Conservation (phyloP, 768 basidiomycete genomes). For the Mycena indigotica region DNA sequence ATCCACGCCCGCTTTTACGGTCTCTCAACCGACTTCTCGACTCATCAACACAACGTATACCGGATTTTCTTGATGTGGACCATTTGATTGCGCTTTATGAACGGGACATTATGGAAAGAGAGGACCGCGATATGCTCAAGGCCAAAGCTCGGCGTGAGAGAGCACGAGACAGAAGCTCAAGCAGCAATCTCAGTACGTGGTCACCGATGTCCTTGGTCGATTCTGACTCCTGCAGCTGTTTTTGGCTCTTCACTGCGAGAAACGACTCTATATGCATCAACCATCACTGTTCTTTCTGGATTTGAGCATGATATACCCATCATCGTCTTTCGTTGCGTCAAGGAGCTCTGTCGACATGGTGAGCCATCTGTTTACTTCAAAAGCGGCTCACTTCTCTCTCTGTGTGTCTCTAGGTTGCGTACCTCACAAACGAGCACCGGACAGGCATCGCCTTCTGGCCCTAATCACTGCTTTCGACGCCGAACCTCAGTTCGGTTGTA, state of each 20-base stretch:
- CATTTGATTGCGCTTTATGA: conserved; percentile 29
- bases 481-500: conserved; percentile 30
- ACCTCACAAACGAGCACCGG: conserved; percentile 22
- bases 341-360: conserved; percentile 47
- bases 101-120: conserved; percentile 29
- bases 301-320: conserved; percentile 42
- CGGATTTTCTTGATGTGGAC: conserved; percentile 26
- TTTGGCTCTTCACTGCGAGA: conserved; percentile 40
- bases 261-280: conserved; percentile 38
- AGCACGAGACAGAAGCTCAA: conserved; percentile 3
- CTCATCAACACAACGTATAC: conserved; percentile 15
- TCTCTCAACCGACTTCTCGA: conserved; percentile 18
- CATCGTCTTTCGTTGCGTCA: conserved; percentile 42
- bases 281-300: conserved; percentile 35
- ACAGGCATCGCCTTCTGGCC: conserved; percentile 37
- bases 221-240: conserved; percentile 26
- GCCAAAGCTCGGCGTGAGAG: conserved; percentile 14
- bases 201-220: background rate
- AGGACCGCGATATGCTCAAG: conserved; percentile 22
- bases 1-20: conserved; percentile 19
- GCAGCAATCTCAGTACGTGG: conserved; percentile 14
- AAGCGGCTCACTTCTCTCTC: background rate
- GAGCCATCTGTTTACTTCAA: background rate
- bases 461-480: conserved; percentile 42
- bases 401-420: conserved; percentile 17